Base-by-base conservation (phyloP, 805 yeast genomes). In the Starmerella powellii region DNA sequence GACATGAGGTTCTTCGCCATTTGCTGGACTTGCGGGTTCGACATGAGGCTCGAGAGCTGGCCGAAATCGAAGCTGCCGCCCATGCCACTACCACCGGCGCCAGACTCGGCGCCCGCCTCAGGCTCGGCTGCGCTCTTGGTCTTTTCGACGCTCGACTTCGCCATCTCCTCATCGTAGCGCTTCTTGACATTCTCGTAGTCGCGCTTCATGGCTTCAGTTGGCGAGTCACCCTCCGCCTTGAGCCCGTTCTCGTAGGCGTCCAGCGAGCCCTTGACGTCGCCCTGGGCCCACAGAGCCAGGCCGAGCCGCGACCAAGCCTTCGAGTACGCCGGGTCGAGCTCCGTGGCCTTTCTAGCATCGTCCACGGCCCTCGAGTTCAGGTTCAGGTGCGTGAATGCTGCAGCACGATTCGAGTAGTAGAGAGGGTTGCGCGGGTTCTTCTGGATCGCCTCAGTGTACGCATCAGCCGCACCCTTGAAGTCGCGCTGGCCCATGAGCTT, bases 301-400 rank as follows among this genome's bases (percentile, higher is more conserved):
- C 97, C 98, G 52, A 91, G 69, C 63, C 98, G 79, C 5, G 95
- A 83, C 71, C 86, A 91, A 10, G 94, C 95, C 67, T 88, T 87
- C 26, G 95, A 77, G 55, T 84, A 91, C 6, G 66, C 55, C 41
- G 95, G 80, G 58, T 88, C 86, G 40, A 78, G 66, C 47, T 73
- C 71, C 44, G 85, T 77, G 32, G 98, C 95, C 42, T 68, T 67
- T 55, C 80, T 72, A 23, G 97, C 95, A 61, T 91, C 98, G 34
- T 67, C 67, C 31, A 81, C 73, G 2, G 98, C 97, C 48, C 72
- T 66, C 13, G 74, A 80, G 58, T 82, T 87, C 47, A 85, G 67
- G 49, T 75, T 72, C 24, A 73, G 56, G 5, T 95, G 83, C 10
- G 94, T 81, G 63, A 82, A 77, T 2, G 97, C 97, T 33, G 98